Evolutionary conservation across 352 stramenopile species (phyloP).

Genomic region (Sclerospora graminicola): DNA sequence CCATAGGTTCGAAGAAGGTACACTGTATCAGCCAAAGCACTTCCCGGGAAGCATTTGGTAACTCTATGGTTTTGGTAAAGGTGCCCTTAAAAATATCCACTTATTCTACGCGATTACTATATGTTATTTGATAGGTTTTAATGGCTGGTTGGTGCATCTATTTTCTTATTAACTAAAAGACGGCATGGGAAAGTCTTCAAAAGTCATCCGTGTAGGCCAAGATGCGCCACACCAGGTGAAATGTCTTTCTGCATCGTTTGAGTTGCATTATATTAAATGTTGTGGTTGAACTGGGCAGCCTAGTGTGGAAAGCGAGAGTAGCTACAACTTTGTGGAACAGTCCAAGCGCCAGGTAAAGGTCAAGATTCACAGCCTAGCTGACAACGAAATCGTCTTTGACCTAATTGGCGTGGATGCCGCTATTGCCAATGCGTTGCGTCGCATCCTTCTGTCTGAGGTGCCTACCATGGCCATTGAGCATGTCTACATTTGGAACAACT

Average conservation of each 20-base stretch:
- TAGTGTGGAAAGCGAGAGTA: conserved; percentile 59
- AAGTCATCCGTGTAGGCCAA: conserved; percentile 63
- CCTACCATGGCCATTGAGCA: conserved; percentile 91
- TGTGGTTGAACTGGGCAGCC: conserved; percentile 26
- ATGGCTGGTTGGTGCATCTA: too few relatives aligned
- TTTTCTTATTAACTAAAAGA: conserved; percentile 12
- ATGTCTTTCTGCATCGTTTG: neutral
- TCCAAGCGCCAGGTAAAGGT: conserved; percentile 80
- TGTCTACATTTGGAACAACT: conserved; percentile 93
- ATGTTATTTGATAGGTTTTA: too few relatives aligned
- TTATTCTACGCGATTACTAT: too few relatives aligned
- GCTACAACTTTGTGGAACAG: conserved; percentile 71
- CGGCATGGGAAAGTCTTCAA: conserved; percentile 57
- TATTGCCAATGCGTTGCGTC: conserved; percentile 87
- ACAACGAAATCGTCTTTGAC: conserved; percentile 89
- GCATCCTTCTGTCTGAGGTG: conserved; percentile 87
- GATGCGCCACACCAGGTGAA: conserved; percentile 72
- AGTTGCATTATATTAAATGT: neutral
- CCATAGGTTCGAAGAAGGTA: too few relatives aligned
- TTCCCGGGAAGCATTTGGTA: too few relatives aligned
- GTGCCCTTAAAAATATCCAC: too few relatives aligned
- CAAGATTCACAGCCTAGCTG: conserved; percentile 72
- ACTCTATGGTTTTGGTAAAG: too few relatives aligned
- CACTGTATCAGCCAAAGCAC: too few relatives aligned
- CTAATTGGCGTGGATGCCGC: conserved; percentile 87